Evolutionary conservation across 139 green algal genomes (phyloP), one percentile per base, ranked within the genome.

Genomic region (Zygnema circumcarinatum): DNA sequence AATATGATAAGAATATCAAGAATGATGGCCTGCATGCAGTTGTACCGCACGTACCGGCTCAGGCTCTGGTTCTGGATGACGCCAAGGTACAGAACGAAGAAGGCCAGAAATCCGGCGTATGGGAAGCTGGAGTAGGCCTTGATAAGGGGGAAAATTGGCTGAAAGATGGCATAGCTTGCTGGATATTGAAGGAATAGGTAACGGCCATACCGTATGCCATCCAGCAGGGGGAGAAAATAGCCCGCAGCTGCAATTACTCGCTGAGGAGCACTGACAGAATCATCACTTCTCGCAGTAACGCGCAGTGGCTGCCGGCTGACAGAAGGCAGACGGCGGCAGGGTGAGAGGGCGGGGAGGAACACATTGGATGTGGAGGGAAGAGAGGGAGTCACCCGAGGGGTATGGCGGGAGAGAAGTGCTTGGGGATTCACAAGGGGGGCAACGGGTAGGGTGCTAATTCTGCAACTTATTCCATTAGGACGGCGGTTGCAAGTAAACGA

Each of bases 1-100:
- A 90, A 47, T 35, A 93, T 93, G 33, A 93, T 75, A 21, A 93
- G 56, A 56, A 93, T 92, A 62, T 93, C 90, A 1, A 93, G 81
- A 29, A 92, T 73, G 20, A 93, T 68, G 35, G 90, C 90, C 81
- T 93, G 90, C 90, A 93, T 93, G 29, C 53, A 53, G 87, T 93
- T 93, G 89, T 92, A 93, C 0, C 90, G 74, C 38, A 93, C 81
- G 36, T 90, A 93, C 38, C 90, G 90, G 33, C 11, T 73, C 74
- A 90, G 74, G 40, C 67, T 81, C 16, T n/a, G 67, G 87, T 93
- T 93, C 1, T 89, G 75, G 22, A 91, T 78, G 7, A 93, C 78
- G 16, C 54, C 79, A 22, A 90, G 38, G 40, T 90, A 90, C 29
- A 90, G 76, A n/a, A 32, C 53, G 85, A 90, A 90, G 52, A 90